phyloP scores from a whole-genome alignment of 1,284 basidiomycete genomes.

The Pascua guehoae region DNA sequence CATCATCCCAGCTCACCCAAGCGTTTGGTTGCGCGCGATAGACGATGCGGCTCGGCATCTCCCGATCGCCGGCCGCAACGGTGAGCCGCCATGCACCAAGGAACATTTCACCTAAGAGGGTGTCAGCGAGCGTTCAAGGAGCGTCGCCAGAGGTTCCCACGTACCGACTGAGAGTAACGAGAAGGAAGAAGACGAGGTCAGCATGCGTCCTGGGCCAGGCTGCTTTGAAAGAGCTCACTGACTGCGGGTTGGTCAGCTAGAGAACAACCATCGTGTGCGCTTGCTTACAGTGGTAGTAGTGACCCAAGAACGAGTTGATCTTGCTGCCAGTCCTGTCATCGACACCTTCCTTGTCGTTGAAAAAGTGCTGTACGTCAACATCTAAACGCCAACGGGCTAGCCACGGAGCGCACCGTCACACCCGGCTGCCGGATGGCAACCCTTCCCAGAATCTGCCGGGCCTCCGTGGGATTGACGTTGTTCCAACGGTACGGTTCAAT shows the following conservation, averaged over 20 bases:
- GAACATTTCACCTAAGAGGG: constrained; percentile 28
- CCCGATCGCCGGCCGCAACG: constrained; percentile 22
- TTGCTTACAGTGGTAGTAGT: constrained; percentile 35
- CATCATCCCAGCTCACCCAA: constrained; percentile 36
- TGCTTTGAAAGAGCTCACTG: constrained; percentile 11
- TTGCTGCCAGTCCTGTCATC: background rate
- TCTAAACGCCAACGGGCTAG: background rate
- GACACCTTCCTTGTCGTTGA: constrained; percentile 10
- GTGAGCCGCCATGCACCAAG: constrained; percentile 31
- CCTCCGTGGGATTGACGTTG: background rate
- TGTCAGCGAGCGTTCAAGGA: background rate
- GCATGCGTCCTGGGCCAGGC: background rate
- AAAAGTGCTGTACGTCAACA: constrained; percentile 10
- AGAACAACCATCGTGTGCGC: background rate
- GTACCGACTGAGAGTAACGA: background rate
- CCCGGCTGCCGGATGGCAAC: constrained; percentile 24
- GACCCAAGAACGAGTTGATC: constrained; percentile 22
- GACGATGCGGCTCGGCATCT: constrained; percentile 28
- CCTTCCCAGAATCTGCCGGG: constrained; percentile 13
- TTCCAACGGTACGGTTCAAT: constrained; percentile 1
- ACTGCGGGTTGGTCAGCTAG: constrained; percentile 13
- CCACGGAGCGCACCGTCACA: constrained; percentile 13
- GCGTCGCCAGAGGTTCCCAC: background rate
- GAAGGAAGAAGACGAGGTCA: background rate
- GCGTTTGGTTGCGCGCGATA: constrained; percentile 16